Percentiles rank a stretch among this genome's conserved stretches.
Evolutionary conservation across 306 rosid species (phyloP).

Genomic region (Sesbania bispinosa): DNA sequence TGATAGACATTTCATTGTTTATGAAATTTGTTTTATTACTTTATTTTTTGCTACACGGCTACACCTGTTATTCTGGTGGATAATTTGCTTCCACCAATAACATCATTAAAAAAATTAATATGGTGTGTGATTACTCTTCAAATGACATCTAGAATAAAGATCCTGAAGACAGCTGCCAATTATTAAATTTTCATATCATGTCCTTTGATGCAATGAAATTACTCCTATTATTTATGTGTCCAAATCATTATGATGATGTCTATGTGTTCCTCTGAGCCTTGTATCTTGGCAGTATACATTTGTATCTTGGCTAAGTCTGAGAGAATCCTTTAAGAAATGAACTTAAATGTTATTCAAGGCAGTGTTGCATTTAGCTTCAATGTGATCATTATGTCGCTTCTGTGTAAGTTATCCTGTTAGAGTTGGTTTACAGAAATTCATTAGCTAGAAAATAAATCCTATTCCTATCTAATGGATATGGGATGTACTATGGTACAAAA

Average conservation of each 20-base stretch:
- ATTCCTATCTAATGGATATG: conserved; percentile 1
- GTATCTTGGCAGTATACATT: neutral
- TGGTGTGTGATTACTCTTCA: neutral
- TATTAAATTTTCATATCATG: neutral
- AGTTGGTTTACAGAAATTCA: no score
- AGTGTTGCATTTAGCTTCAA: no score
- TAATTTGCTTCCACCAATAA: conserved; percentile 12
- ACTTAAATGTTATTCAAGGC: no score
- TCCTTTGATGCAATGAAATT: neutral
- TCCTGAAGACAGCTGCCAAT: neutral
- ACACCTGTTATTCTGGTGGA: neutral
- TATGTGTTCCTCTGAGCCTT: neutral
- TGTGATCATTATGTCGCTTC: no score
- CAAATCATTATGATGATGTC: conserved; percentile 14
- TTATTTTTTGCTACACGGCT: no score
- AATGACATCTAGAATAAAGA: conserved; percentile 1
- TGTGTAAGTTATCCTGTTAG: neutral
- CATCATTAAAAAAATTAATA: neutral
- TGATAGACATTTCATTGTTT: no score
- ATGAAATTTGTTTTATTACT: no score
- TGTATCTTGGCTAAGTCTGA: conserved; percentile 10
- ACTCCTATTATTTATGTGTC: conserved; percentile 1
- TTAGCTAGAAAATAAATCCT: no score
- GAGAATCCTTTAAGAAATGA: neutral
- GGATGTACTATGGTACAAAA: neutral